Conservation (phyloP, 2,329 filamentous ascomycete species). For the Pseudopithomyces maydicus region DNA sequence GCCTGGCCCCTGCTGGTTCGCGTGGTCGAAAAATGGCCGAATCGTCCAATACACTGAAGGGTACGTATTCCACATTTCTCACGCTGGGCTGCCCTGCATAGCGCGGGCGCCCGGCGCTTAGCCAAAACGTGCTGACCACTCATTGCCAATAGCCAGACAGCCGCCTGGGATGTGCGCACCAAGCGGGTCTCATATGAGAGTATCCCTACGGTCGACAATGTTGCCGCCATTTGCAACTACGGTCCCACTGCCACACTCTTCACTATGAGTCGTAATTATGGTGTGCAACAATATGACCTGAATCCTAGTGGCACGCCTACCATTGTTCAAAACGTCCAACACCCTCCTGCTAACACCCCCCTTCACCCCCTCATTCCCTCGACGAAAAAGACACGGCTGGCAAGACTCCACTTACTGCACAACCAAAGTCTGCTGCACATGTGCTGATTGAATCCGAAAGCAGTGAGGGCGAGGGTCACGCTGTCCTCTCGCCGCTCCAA, state of each 20-base stretch:
- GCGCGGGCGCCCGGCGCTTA: constrained; percentile 21
- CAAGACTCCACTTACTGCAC: constrained; percentile 37
- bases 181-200: constrained; percentile 91
- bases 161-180: constrained; percentile 97
- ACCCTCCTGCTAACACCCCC: constrained; percentile 76
- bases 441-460: constrained; percentile 62
- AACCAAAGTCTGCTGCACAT: constrained; percentile 34
- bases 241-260: constrained; percentile 91
- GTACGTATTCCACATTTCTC: constrained; percentile 60
- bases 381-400: constrained; percentile 66
- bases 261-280: constrained; percentile 84
- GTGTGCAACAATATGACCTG: constrained; percentile 92
- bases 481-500: constrained; percentile 70
- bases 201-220: constrained; percentile 81
- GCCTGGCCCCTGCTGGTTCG: constrained; percentile 89
- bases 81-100: constrained; percentile 13
- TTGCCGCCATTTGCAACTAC: constrained; percentile 83
- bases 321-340: constrained; percentile 86
- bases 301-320: constrained; percentile 71
- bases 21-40: constrained; percentile 97
- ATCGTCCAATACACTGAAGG: constrained; percentile 91
- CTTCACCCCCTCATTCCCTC: constrained; percentile 80
- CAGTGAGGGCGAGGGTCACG: constrained; percentile 66
- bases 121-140: constrained; percentile 25
- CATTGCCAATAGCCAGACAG: constrained; percentile 68